These are phyloP conservation scores for Leccinum incarnatum DNA, from an alignment of 768 basidiomycete genomes.

Conservation along the genomic window DNA sequence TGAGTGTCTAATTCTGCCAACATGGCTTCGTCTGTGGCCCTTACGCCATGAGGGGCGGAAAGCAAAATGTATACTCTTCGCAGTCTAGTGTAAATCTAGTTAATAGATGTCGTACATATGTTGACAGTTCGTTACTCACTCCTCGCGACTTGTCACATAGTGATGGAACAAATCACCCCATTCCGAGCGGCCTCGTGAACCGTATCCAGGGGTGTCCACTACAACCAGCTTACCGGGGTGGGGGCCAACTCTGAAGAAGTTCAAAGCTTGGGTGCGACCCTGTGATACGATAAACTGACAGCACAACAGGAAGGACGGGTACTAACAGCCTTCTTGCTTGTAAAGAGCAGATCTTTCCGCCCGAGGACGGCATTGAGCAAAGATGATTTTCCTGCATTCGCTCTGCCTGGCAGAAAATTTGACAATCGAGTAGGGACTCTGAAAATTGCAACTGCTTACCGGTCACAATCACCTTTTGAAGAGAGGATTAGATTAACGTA, in stretches of 20 bases:
- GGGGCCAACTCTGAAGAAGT: conserved; percentile 70
- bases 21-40: conserved; percentile 58
- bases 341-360: conserved; percentile 52
- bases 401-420: conserved; percentile 49
- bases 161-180: conserved; percentile 72
- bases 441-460: conserved; percentile 14
- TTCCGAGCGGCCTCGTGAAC: conserved; percentile 65
- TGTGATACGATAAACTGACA: conserved; percentile 25
- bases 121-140: conserved; percentile 42
- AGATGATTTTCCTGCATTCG: conserved; percentile 76
- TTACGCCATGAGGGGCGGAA: conserved; percentile 64
- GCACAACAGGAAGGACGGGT: background rate
- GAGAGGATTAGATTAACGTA: background rate
- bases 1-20: conserved; percentile 44
- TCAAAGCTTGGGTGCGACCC: conserved; percentile 71
- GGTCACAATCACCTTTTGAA: conserved; percentile 25
- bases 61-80: conserved; percentile 69
- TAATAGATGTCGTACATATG: background rate
- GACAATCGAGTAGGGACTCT: background rate
- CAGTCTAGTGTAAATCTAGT: conserved; percentile 41
- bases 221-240: conserved; percentile 53
- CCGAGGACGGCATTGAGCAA: conserved; percentile 68
- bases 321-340: conserved; percentile 71
- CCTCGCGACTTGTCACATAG: conserved; percentile 57
- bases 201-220: conserved; percentile 83